Evolutionary conservation across 2,329 filamentous ascomycete species (phyloP), one percentile per base, ranked within the genome.

Genomic region (Scytalidium sp.): DNA sequence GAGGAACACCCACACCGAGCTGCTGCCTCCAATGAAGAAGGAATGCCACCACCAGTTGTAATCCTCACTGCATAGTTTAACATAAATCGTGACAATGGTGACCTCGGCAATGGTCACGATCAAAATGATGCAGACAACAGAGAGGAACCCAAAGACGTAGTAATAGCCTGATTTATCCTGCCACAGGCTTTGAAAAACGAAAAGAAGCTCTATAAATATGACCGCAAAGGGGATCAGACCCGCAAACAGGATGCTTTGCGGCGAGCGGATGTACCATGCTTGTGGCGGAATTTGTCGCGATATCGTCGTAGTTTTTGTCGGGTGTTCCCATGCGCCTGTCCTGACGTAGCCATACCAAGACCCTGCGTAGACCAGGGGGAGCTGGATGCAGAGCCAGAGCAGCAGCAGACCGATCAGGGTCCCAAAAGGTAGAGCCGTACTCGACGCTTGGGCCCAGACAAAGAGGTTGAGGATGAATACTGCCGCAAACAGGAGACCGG

Each of bases 1-100:
- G 32, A 81, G 66, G 64, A 93, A 94, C 32, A 96, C 81, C 89
- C 90, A 96, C 52, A 90, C 67, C 6, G 87, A 81, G 58, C 85
- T 90, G 58, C 85, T 83, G 43, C 85, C 87, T 41, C 90, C 90
- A 8, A 91, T 81, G 44, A 89, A 70, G 72, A 96, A 94, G 46
- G 87, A 90, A 66, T 89, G 87, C 90, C 90, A 95, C 88, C 88
- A 94, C 90, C 90, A 96, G 66, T 90, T 81, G 69, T 94, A 87
- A 67, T 95, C 91, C 78, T 95, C 90, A 2, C 83, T 78, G 70
- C 89, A 93, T 17, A 96, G 80, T 70, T 90, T 87, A 43, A 88
- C 80, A 68, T 96, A 95, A 15, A 90, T 87, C 2, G 85, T 84
- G 51, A 95, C 89, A 19, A 96, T 81, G 1, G 88, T 92, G 46